phyloP scores from a whole-genome alignment of 495 filamentous ascomycete species.

The Chlorociboria aeruginascens region DNA sequence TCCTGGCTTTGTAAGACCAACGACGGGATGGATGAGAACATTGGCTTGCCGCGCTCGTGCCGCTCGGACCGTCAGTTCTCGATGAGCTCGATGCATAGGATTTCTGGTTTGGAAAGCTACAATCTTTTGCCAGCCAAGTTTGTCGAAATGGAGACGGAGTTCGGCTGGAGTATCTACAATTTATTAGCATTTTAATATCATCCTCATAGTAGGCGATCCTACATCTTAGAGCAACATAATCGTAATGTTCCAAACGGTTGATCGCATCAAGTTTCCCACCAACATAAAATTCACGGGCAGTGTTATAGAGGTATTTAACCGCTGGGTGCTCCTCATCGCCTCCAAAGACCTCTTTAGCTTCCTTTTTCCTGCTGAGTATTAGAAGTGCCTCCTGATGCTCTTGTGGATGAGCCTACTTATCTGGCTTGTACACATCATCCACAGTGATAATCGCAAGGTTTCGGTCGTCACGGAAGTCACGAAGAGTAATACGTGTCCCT shows the following conservation, averaged over 20 bases:
- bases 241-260: constrained; percentile 91
- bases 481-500: constrained; percentile 71
- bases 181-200: neutral
- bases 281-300: constrained; percentile 76
- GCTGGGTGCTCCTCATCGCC: constrained; percentile 85
- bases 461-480: constrained; percentile 91
- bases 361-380: constrained; percentile 51
- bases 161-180: constrained; percentile 81
- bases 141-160: constrained; percentile 92
- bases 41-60: constrained; percentile 92
- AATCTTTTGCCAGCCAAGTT: constrained; percentile 92
- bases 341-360: constrained; percentile 90
- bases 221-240: constrained; percentile 95
- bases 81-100: constrained; percentile 97
- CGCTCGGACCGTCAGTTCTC: constrained; percentile 93
- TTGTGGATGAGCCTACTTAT: constrained; percentile 58
- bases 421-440: constrained; percentile 89
- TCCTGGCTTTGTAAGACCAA: constrained; percentile 95
- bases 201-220: constrained; percentile 19
- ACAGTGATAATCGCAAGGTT: constrained; percentile 93
- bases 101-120: constrained; percentile 99
- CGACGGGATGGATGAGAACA: constrained; percentile 97
- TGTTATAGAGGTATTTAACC: constrained; percentile 73
- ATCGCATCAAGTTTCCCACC: constrained; percentile 93
- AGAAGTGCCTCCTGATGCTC: constrained; percentile 14